Evolutionary conservation across 371 early-diverging fungal genomes (phyloP).

Genomic region (Quaeritorhiza haematococci): DNA sequence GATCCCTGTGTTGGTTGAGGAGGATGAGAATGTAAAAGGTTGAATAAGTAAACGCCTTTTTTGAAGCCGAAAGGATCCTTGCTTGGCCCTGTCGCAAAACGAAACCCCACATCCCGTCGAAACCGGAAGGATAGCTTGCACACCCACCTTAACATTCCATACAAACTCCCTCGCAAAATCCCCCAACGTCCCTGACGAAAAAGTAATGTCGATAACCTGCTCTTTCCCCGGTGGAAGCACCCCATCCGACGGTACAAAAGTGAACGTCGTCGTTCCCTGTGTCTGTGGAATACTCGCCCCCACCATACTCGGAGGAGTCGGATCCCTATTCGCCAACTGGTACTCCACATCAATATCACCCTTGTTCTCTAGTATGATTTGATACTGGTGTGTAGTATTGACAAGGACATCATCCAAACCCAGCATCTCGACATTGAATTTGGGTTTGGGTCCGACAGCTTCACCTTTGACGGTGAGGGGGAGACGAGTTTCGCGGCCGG

Average conservation of each 20-base stretch:
- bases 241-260: constrained; percentile 37
- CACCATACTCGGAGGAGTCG: too few species aligned
- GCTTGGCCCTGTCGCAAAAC: too few species aligned
- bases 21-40: too few species aligned
- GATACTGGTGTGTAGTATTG: constrained; percentile 39
- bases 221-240: constrained; percentile 33
- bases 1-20: too few species aligned
- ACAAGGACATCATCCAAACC: constrained; percentile 44
- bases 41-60: too few species aligned
- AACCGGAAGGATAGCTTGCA: too few species aligned
- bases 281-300: too few species aligned
- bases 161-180: constrained; percentile 40
- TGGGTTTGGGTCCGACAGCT: constrained; percentile 45
- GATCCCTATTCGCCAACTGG: constrained; percentile 9
- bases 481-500: constrained; percentile 40
- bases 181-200: constrained; percentile 40
- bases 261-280: constrained; percentile 42
- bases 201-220: constrained; percentile 30
- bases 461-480: constrained; percentile 42
- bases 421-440: constrained; percentile 43
- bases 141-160: constrained; percentile 38
- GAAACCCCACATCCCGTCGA: too few species aligned
- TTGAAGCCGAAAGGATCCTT: too few species aligned
- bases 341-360: constrained; percentile 44
- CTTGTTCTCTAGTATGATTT: constrained; percentile 45